Conservation (phyloP, 2,329 filamentous ascomycete species). For the Lecanicillium sp. region DNA sequence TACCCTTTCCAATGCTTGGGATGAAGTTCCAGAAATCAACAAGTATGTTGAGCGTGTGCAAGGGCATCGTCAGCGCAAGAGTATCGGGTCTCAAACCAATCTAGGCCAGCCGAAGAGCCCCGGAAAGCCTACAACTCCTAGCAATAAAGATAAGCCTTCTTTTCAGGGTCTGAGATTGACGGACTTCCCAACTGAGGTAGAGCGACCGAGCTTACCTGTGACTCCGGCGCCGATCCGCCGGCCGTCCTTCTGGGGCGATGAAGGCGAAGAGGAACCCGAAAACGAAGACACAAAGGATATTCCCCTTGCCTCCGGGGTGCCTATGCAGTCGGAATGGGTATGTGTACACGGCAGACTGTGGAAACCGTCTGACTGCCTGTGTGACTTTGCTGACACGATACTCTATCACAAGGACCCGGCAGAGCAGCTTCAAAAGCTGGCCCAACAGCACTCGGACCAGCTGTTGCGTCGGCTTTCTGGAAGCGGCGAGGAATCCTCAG, state of each 20-base stretch:
- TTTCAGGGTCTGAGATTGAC: constrained; percentile 53
- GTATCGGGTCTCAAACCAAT: constrained; percentile 25
- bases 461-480: constrained; percentile 45
- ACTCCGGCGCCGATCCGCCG: constrained; percentile 75
- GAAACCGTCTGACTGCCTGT: constrained; percentile 43
- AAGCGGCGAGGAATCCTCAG: constrained; percentile 16
- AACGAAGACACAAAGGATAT: constrained; percentile 51
- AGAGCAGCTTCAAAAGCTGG: constrained; percentile 61
- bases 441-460: constrained; percentile 55
- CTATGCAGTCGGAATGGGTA: constrained; percentile 89
- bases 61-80: constrained; percentile 42
- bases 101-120: constrained; percentile 5
- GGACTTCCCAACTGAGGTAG: constrained; percentile 75
- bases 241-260: constrained; percentile 56
- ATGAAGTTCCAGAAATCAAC: constrained; percentile 80
- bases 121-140: constrained; percentile 3
- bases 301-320: constrained; percentile 73
- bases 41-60: constrained; percentile 75
- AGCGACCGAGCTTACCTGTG: constrained; percentile 82
- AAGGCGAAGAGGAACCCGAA: constrained; percentile 29
- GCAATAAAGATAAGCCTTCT: neutral
- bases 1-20: constrained; percentile 82
- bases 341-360: constrained; percentile 53
- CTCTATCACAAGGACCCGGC: constrained; percentile 56
- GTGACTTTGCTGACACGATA: constrained; percentile 44